A percentile compares a stretch with the other conserved stretches of the same genome.
Evolutionary conservation across 169 alveolate genomes (phyloP).

Genomic region (Eimeria brunetti): DNA sequence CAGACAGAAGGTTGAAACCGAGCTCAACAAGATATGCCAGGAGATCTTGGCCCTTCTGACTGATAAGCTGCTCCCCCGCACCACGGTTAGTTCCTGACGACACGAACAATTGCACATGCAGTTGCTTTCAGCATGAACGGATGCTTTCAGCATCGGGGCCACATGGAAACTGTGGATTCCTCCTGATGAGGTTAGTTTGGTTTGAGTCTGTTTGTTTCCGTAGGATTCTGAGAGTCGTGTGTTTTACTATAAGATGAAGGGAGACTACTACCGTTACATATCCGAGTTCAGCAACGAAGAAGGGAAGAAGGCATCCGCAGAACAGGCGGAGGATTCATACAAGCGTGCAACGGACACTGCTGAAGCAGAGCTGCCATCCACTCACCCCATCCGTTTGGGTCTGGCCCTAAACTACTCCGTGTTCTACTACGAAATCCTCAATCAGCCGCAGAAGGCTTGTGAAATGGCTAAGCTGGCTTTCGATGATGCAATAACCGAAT

Average conservation of each 20-base stretch:
- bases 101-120: background rate
- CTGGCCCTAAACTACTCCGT: conserved; percentile 99
- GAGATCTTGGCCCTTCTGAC: conserved; percentile 94
- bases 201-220: background rate
- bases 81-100: conserved; percentile 48
- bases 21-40: conserved; percentile 95
- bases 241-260: conserved; percentile 99
- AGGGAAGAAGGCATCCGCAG: conserved; percentile 96
- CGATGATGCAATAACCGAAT: conserved; percentile 97
- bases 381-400: conserved; percentile 99
- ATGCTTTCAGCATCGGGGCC: background rate
- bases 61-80: conserved; percentile 91
- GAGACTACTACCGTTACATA: conserved; percentile 98
- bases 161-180: background rate
- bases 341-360: conserved; percentile 98
- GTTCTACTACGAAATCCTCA: conserved; percentile 98
- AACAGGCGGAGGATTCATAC: conserved; percentile 97
- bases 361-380: conserved; percentile 95
- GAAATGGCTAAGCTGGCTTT: conserved; percentile 98
- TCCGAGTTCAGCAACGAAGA: conserved; percentile 98
- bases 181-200: background rate
- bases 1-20: conserved; percentile 96
- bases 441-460: conserved; percentile 99
- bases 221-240: conserved; percentile 94
- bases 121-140: background rate